Base-by-base conservation (phyloP, 108 stramenopile genomes). In the Nitzschia sp. region DNA sequence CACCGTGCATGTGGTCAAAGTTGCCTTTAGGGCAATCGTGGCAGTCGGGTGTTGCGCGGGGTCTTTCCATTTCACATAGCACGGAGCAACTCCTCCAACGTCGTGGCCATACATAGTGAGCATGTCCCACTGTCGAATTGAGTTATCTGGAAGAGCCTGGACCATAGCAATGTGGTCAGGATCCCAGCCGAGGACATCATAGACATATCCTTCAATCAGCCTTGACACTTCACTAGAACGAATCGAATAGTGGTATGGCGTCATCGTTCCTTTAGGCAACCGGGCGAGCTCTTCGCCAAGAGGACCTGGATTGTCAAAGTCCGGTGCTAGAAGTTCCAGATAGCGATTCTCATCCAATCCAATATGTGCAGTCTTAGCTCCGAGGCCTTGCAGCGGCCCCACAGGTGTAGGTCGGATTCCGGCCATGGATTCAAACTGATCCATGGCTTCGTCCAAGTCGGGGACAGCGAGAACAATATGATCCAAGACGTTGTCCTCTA, bases 161-260 rank as follows among this genome's bases (percentile, higher is more conserved):
- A 65, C 63, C 72, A 73, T 73, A 3, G 55, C 53, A 34, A 73
- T 73, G 31, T 65, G 64, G 54, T 73, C 72, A 18, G 72, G 72
- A 46, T 64, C 58, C 63, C 64, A 73, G 3, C 72, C 72, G 21
- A 73, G 64, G 26, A 72, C 71, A 28, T 73, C 64, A 19, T 64
- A 59, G n/a, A 65, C 38, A 51, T 64, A 65, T 2, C 72, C 72
- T 47, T 64, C 64, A 27, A 73, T 58, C 9, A 65, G 27, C 36
- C 64, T 42, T 9, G 51, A 31, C 4, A 58, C 46, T 31, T 64
- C 55, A 31, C 54, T 70, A 27, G 63, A 47, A 21, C 72, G 72
- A 58, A 73, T 73, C 27, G 72, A 72, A 23, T 65, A 73, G 42
- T 73, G 55, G 27, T 48, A 73, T 8, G 72, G 72, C 24, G 32